phyloP scores from a whole-genome alignment of 768 basidiomycete genomes.

The Auriscalpium microsporum region DNA sequence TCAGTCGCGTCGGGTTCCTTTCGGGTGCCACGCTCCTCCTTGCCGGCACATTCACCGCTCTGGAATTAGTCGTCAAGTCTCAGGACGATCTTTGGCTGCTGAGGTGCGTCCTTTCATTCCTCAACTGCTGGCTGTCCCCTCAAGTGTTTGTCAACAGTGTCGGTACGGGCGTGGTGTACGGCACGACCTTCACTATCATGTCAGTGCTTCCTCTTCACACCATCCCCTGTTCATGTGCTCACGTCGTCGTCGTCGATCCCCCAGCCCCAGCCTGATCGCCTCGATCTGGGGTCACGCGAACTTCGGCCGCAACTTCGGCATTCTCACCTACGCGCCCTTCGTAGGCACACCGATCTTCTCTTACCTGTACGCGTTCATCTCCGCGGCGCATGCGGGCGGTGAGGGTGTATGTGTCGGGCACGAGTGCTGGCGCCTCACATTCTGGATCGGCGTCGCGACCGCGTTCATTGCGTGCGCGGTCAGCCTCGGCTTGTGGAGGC shows the following conservation, averaged over 20 bases:
- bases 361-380: slow-evolving; percentile 66
- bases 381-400: slow-evolving; percentile 38
- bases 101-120: slow-evolving; percentile 36
- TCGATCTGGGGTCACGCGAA: slow-evolving; percentile 66
- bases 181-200: slow-evolving; percentile 63
- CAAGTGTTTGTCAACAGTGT: slow-evolving; percentile 30
- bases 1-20: slow-evolving; percentile 60
- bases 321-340: slow-evolving; percentile 69
- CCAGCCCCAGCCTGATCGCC: slow-evolving; percentile 61
- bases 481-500: slow-evolving; percentile 48
- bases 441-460: slow-evolving; percentile 39
- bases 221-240: not conserved
- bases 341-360: slow-evolving; percentile 70
- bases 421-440: slow-evolving; percentile 61
- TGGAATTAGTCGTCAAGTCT: slow-evolving; percentile 37
- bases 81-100: slow-evolving; percentile 58
- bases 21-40: slow-evolving; percentile 40
- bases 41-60: slow-evolving; percentile 46
- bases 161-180: slow-evolving; percentile 63
- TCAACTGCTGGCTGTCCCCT: not conserved
- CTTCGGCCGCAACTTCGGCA: slow-evolving; percentile 68
- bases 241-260: not conserved
- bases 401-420: slow-evolving; percentile 46
- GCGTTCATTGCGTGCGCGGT: slow-evolving; percentile 32
- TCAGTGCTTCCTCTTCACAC: slow-evolving; percentile 29